Evolutionary conservation across 1,284 basidiomycete genomes (phyloP).

Genomic region (Cutaneotrichosporon cavernicola): DNA sequence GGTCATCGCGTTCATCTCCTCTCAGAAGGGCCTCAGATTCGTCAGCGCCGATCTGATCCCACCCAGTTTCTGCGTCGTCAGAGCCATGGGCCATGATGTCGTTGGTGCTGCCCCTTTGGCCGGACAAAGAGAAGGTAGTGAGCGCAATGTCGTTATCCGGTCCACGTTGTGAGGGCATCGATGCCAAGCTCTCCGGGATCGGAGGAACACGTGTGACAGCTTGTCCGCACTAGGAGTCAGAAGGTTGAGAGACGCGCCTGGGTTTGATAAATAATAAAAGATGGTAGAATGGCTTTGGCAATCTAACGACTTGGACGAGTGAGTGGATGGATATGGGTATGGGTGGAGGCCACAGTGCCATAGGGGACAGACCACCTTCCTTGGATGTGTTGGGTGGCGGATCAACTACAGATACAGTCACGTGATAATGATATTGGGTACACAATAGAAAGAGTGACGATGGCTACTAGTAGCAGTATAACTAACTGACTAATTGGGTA

Average conservation of each 20-base stretch:
- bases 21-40: constrained; percentile 17
- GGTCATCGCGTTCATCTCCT: not conserved
- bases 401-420: too few species aligned
- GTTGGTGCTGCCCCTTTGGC: not conserved
- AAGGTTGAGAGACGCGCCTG: not conserved
- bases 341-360: not conserved
- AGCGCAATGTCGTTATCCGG: constrained; percentile 12
- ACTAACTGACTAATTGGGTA: too few species aligned
- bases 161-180: constrained; percentile 12
- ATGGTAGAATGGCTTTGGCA: not conserved
- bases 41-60: not conserved
- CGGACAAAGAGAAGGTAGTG: constrained; percentile 9
- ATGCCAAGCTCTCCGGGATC: constrained; percentile 3
- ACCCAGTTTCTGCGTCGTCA: not conserved
- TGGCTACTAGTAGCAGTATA: too few species aligned
- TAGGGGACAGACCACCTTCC: too few species aligned
- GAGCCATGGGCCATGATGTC: not conserved
- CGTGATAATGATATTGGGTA: too few species aligned
- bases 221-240: not conserved
- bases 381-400: too few species aligned
- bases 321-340: not conserved
- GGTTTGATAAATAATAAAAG: not conserved
- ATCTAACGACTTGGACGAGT: not conserved
- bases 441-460: too few species aligned
- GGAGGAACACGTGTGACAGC: not conserved